Base-by-base conservation (phyloP, 1,284 basidiomycete genomes). In the Peniophora sp. region DNA sequence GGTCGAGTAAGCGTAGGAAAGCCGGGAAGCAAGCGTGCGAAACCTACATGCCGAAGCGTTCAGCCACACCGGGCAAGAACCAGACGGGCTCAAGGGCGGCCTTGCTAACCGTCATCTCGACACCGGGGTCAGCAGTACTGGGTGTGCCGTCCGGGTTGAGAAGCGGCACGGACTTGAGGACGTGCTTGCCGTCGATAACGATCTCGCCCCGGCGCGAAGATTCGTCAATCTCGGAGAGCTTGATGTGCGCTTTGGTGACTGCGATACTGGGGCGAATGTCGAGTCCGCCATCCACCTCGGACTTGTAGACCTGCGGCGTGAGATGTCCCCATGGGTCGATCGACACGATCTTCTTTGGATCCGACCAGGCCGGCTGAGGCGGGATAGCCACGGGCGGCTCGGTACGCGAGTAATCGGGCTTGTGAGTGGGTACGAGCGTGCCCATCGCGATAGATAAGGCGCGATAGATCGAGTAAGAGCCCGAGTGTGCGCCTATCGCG, bases 291-390 rank as follows among this genome's bases (percentile, higher is more conserved):
- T 85, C 79, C 50, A 82, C 75, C 66, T 91, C 83, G 55, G 71
- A 71, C 52, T 73, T 75, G 73, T 86, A 97, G 1, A 90, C 79
- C 48, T 82, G 79, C 16, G 90, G 92, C 0, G 88, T 87, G 52
- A 97, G 74, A 63, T 97, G 95, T 2, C 95, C 95, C 82, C 85
- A 97, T 0, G 95, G 95, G 65, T 98, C 96, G 65, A 98, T 88
- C 1, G 87, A 86, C 27, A 97, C 93, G 63, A 98, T 97, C 78
- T 92, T 94, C 59, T 62, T 67, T 2, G 81, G 75, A 58, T 90
- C 85, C 52, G 73, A 84, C 94, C 95, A 98, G 2, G 83, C 69
- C 0, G 87, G 82, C 58, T 92, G 85, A 14, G 85, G 88, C 3
- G 85, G 86, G 55, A 97, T 85, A 9, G 79, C 71, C 32, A 97